phyloP scores from a whole-genome alignment of 2,329 filamentous ascomycete genomes.

The Nigrospora osmanthi region DNA sequence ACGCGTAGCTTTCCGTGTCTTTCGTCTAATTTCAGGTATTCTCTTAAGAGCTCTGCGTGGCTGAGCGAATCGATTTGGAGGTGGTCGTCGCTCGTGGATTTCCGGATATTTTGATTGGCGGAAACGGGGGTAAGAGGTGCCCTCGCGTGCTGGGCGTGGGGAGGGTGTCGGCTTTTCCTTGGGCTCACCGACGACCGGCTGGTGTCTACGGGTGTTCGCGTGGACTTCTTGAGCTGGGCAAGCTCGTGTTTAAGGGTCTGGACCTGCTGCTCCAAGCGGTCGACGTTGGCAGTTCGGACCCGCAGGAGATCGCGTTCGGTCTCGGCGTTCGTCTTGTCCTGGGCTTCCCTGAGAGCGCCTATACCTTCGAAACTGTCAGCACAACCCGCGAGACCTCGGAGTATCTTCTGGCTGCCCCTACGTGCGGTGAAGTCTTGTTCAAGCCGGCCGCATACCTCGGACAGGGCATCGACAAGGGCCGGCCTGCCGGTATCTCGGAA shows the following conservation, averaged over 20 bases:
- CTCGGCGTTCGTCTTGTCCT: too few species aligned
- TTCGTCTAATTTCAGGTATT: constrained; percentile 27
- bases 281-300: constrained; percentile 20
- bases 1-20: constrained; percentile 30
- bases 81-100: constrained; percentile 5
- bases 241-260: constrained; percentile 29
- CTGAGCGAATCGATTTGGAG: constrained; percentile 9
- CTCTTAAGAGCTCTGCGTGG: constrained; percentile 15
- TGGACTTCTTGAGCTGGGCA: constrained; percentile 15
- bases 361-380: constrained; percentile 5
- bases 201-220: constrained; percentile 2
- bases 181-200: constrained; percentile 4
- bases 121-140: constrained; percentile 18
- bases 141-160: constrained; percentile 6
- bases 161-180: constrained; percentile 3
- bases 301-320: constrained; percentile 15
- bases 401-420: neutral
- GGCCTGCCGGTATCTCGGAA: constrained; percentile 17
- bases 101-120: constrained; percentile 12
- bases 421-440: constrained; percentile 7
- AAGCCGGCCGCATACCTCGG: constrained; percentile 15
- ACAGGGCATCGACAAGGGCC: constrained; percentile 17
- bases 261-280: constrained; percentile 33
- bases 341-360: too few species aligned
- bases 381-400: constrained; percentile 1